phyloP scores from a whole-genome alignment of 2,329 filamentous ascomycete genomes.

The Nemania sp. region DNA sequence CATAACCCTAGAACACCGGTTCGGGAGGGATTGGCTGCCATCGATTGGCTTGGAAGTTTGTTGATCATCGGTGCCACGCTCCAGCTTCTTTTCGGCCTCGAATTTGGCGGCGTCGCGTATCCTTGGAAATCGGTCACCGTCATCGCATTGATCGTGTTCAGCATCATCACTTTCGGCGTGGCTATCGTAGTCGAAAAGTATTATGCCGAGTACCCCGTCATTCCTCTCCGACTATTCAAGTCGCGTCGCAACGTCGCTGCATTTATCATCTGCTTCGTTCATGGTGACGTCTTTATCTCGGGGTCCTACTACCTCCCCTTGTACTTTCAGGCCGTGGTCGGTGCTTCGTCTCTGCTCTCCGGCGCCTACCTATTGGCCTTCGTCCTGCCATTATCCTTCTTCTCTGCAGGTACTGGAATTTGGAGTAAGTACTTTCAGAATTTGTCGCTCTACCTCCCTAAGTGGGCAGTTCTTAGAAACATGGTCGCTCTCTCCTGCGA shows the following conservation, averaged over 20 bases:
- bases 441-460: too few species aligned
- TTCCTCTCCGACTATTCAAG: constrained; percentile 73
- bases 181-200: constrained; percentile 76
- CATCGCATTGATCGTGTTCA: constrained; percentile 78
- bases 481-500: too few species aligned
- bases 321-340: constrained; percentile 73
- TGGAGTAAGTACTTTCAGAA: too few species aligned
- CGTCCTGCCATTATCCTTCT: constrained; percentile 67
- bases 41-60: constrained; percentile 60
- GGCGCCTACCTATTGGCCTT: constrained; percentile 74
- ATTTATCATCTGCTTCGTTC: constrained; percentile 68
- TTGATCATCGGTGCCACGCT: constrained; percentile 75
- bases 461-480: too few species aligned
- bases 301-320: constrained; percentile 80
- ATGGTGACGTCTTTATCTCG: constrained; percentile 77
- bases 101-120: constrained; percentile 76
- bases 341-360: constrained; percentile 64
- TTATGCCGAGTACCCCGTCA: constrained; percentile 75
- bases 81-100: constrained; percentile 84
- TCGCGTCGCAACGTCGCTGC: constrained; percentile 67
- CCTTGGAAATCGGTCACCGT: constrained; percentile 78
- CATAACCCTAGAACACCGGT: constrained; percentile 69
- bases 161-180: constrained; percentile 61
- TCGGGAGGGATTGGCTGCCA: constrained; percentile 62
- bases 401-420: constrained; percentile 60